Evolutionary conservation across 202 grass and related monocot species (phyloP).

Genomic region (Carex sylvatica): DNA sequence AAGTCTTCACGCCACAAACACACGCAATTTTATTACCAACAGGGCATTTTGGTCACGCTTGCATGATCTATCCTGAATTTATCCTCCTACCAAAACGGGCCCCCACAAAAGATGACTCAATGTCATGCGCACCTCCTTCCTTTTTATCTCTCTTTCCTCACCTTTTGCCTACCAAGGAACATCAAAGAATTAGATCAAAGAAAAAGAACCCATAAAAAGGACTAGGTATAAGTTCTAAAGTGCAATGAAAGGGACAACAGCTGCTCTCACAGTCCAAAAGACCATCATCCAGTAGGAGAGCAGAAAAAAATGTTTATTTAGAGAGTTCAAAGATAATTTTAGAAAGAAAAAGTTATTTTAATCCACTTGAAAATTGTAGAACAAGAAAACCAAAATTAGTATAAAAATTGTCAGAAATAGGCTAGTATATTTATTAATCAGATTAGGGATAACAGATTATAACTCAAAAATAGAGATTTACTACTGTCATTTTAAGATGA

Average conservation of each 20-base stretch:
- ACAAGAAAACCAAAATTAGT: no score
- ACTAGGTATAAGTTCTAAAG: slow-evolving; percentile 8
- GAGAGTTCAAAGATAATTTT: neutral
- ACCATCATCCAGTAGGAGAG: neutral
- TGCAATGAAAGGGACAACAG: slow-evolving; percentile 27
- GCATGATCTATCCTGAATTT: neutral
- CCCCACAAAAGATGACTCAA: slow-evolving; percentile 20
- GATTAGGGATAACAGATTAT: neutral
- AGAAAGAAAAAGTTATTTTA: neutral
- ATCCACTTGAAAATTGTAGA: neutral
- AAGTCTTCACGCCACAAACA: neutral
- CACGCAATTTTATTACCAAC: slow-evolving; percentile 19
- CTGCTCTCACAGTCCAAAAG: neutral
- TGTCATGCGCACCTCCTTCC: slow-evolving; percentile 25
- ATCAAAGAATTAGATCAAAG: slow-evolving; percentile 16
- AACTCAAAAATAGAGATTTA: neutral
- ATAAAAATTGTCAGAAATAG: no score
- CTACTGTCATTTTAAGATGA: neutral
- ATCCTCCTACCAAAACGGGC: neutral
- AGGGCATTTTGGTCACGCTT: slow-evolving; percentile 17
- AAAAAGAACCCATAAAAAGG: neutral
- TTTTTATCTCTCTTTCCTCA: slow-evolving; percentile 13
- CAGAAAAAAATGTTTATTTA: neutral
- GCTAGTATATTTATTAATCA: neutral
- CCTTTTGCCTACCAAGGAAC: slow-evolving; percentile 15